Evolutionary conservation across 352 stramenopile genomes (phyloP), one percentile per base, ranked within the genome.

Genomic region (Globisporangium spinosum): DNA sequence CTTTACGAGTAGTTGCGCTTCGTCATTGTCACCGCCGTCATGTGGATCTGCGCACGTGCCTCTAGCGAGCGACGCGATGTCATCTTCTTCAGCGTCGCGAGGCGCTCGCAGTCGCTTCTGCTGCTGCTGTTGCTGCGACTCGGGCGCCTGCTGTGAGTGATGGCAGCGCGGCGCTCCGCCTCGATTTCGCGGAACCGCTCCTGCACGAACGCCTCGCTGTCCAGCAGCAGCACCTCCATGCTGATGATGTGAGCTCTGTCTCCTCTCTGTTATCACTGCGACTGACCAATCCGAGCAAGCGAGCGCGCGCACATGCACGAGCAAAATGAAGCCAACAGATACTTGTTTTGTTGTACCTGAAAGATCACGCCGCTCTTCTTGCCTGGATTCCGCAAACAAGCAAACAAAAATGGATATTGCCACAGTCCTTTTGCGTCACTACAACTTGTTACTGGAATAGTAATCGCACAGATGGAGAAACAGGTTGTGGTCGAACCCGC

Each of bases 161-260:
- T 49, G 4, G 64, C 55, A 0, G 58, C 47, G 34, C 53, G 64
- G 3, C 59, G 61, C 10, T 77, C 65, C 0, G 54, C 43, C 49
- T 79, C 69, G 15, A 93, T 63, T 47, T 80, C 71, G n/a, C 74
- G 67, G 58, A 82, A 84, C 1, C 77, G 73, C 45, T 83, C 77
- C 23, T 71, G 58, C n/a, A 93, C 78, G 65, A 83, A 91, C 63
- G 57, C 70, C 1, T 57, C 58, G 43, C 86, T 77, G 13, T 62
- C 64, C 9, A 89, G 71, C 17, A 80, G 71, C 64, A 89, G 73
- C 65, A 79, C 85, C 71, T 91, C 83, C 85, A 90, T 91, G 22
- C 25, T n/a, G 25, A 6, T 13, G 23, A 38, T 5, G 53, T 43
- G 35, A 13, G 12, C 35, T 43, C 35, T 9, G 8, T 38, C 32